Base-by-base conservation (phyloP, 768 basidiomycete species). In the Daedalea quercina region DNA sequence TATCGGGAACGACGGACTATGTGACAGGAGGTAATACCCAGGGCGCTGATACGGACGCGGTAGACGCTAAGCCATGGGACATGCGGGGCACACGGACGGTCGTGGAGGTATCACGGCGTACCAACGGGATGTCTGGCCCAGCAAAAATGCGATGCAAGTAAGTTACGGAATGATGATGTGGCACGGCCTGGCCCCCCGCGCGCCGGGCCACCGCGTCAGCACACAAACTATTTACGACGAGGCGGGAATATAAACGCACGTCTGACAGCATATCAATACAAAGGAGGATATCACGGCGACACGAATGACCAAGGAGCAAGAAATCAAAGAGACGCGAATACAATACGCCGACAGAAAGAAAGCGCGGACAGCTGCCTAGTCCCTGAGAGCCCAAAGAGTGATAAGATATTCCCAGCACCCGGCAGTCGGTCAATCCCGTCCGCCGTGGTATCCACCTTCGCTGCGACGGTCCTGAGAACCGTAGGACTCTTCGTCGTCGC, bases 401-500 rank as follows among this genome's bases (percentile, higher is more conserved):
- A 40, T 7, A 22, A 49, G 48, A 49, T 28, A 37, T 23, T 19
- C 34, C 41, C 41, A 17, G 40, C 40, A 15, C 50, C 24, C 20
- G n/a, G 22, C 25, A 23, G 8, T 3, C 37, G 37, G 44, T 55
- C 48, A 63, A 19, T 60, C 60, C 43, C 57, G 26, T 45, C 59
- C 53, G 19, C 52, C 54, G 46, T 54, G 50, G 37, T 56, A 60
- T 22, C 59, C 60, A 4, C 48, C 37, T 20, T 65, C 65, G 57
- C 63, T 62, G 23, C 57, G 57, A 24, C 58, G 47, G 24, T 60
- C 63, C 33, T 59, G 63, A 42, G 65, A 65, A 44, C 56, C 63
- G 52, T 59, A 64, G 43, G 66, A 67, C 19, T 60, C 64, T 26
- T 67, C 63, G 57, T 68, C 67, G 55, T 67, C 66, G 57, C 62